Percentiles rank a stretch among this genome's conserved stretches.
phyloP scores from a whole-genome alignment of 2,329 filamentous ascomycete species.

The Pseudogymnoascus sp. region DNA sequence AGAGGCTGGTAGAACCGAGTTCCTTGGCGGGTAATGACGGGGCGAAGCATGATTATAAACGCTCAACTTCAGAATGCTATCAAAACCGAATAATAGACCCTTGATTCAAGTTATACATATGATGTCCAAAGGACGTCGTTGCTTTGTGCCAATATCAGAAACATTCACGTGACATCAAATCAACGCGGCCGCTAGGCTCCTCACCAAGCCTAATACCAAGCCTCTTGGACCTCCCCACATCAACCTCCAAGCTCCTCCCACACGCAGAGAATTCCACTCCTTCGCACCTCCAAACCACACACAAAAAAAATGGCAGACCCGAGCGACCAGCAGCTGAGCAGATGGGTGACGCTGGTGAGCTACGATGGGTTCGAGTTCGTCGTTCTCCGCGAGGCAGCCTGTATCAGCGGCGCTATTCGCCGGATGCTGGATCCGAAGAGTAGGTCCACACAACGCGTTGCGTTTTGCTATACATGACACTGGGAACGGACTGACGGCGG shows the following conservation, averaged over 20 bases:
- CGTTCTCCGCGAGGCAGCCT: slow-evolving; percentile 60
- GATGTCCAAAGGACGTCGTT: not conserved
- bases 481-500: slow-evolving; percentile 4
- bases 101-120: not conserved
- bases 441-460: slow-evolving; percentile 29
- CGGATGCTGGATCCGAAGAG: slow-evolving; percentile 65
- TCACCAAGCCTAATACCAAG: not conserved
- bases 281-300: not conserved
- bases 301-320: not conserved
- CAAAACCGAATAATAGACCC: not conserved
- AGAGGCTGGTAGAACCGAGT: not conserved
- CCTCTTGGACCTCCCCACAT: not conserved
- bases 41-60: not conserved
- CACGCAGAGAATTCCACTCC: not conserved
- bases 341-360: slow-evolving; percentile 71
- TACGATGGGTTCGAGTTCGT: slow-evolving; percentile 71
- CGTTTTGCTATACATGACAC: slow-evolving; percentile 14
- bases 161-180: slow-evolving; percentile 7
- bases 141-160: not conserved
- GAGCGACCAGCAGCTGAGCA: slow-evolving; percentile 31
- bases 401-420: slow-evolving; percentile 63
- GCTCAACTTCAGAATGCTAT: not conserved
- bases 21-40: not conserved
- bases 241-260: not conserved
- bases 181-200: not conserved